Evolutionary conservation across 2,329 filamentous ascomycete genomes (phyloP), one percentile per base, ranked within the genome.

Genomic region (Blumeriella jaapii): DNA sequence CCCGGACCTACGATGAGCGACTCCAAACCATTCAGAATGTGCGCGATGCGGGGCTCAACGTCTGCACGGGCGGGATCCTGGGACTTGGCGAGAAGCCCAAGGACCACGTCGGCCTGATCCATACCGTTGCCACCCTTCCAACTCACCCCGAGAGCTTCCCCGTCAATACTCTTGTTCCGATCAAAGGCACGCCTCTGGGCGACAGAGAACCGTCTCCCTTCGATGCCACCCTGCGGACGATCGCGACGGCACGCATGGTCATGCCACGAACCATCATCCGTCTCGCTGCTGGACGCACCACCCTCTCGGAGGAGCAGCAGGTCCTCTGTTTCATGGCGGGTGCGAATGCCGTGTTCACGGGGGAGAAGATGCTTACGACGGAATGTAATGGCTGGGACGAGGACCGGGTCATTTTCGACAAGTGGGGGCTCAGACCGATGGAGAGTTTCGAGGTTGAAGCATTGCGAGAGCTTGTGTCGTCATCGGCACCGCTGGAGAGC

Each of bases 301-400:
- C 78, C 9, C 80, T 94, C 71, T 70, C 73, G 3, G 86, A 94
- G 61, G 84, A 91, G 60, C 80, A 93, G 63, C 86, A 94, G 61
- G 78, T 84, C 10, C 57, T 89, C 46, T 93, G 85, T 59, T 94
- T 93, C 62, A 78, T 83, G 71, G 84, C 85, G 0, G 86, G 86
- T 10, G 86, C 86, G 1, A 94, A 94, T 51, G 86, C 86, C n/a
- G 80, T 94, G 20, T 94, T 94, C 55, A 94, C 86, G 0, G 86
- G 86, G 6, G 86, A 94, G 64, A 93, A 89, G 68, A 93, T 94
- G 86, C 59, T 93, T 60, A 94, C 86, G 4, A 94, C 86, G 0
- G 82, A 86, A 38, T 93, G 84, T 56, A 87, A 84, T 48, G 83
- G 84, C 18, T 94, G 83, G 82, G 84, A 91, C 44, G 82, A 93